A percentile compares a stretch with the other conserved stretches of the same genome.
Evolutionary conservation across 2,329 filamentous ascomycete genomes (phyloP).

Genomic region (Xylaria sp.): DNA sequence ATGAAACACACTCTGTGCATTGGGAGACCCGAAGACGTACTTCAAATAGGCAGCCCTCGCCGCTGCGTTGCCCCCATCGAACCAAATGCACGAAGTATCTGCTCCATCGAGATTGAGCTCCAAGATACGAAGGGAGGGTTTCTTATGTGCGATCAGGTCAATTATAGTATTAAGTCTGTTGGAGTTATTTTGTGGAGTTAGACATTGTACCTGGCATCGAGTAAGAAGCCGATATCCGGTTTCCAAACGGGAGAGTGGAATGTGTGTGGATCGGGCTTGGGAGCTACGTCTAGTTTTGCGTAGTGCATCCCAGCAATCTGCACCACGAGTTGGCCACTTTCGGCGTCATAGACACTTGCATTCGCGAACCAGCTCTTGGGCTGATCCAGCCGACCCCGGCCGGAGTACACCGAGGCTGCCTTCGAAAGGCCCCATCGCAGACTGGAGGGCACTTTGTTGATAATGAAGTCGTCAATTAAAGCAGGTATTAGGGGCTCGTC

Average conservation of each 20-base stretch:
- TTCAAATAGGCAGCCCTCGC: conserved; percentile 12
- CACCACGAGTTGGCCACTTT: conserved; percentile 30
- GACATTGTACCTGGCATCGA: not conserved
- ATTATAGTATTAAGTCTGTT: conserved; percentile 32
- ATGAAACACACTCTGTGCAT: conserved; percentile 11
- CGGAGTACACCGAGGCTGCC: conserved; percentile 8
- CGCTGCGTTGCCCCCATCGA: conserved; percentile 12
- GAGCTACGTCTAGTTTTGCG: conserved; percentile 29
- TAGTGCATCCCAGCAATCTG: conserved; percentile 31
- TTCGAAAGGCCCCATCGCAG: not conserved
- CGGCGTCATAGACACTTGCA: conserved; percentile 22
- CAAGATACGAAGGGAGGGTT: conserved; percentile 41
- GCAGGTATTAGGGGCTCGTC: conserved; percentile 22
- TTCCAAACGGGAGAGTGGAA: conserved; percentile 32
- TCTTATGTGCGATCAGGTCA: conserved; percentile 45
- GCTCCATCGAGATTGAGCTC: conserved; percentile 39
- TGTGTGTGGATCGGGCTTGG: conserved; percentile 32
- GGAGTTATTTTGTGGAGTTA: not conserved
- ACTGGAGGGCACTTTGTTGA: conserved; percentile 15
- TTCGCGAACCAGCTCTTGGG: conserved; percentile 23
- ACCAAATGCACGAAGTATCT: conserved; percentile 38
- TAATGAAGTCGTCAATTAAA: conserved; percentile 23
- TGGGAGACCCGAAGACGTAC: conserved; percentile 13
- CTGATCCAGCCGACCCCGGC: conserved; percentile 23
- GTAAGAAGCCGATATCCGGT: not conserved